Evolutionary conservation across 129 eudicot species (phyloP), one percentile per base, ranked within the genome.

Genomic region (Lactuca saligna): DNA sequence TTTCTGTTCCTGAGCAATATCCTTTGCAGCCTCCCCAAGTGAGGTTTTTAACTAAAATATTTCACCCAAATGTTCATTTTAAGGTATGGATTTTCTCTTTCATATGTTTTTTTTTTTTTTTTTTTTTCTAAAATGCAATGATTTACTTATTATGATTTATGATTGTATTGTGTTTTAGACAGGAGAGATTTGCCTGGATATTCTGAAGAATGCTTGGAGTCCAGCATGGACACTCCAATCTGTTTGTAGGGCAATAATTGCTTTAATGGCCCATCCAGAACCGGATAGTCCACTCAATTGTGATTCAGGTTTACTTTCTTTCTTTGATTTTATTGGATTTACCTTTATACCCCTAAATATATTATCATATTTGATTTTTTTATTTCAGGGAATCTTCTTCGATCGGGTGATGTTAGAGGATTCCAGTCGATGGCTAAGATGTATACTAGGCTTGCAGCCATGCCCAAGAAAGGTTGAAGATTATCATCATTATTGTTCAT

Each of bases 21-120:
- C 98, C 98, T 55, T 77, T 92, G 87, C 98, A 92, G 80, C 98
- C 98, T 64, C 98, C 98, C 61, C 98, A 92, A 92, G 98, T 92
- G 82, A 81, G 96, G 65, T 92, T 92, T 81, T 78, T 92, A 57
- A 92, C 98, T 46, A 92, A 92, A 79, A 92, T 92, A 51, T 92
- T 92, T 77, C 98, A 92, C 78, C 96, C 98, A 54, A 92, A 92
- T 81, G 98, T 92, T 34, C 98, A 92, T 79, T 92, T 89, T 73
- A 92, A 92, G 98, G 98, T 92, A 73, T 37, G 8, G 3, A 70
- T 12, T 14, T 54, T 25, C 34, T 51, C 63, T 16, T 69, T 44
- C 44, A 0, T 50, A 10, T 6, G 14, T 5, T 33, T 68, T 1
- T 48, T 12, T 20, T 17, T 46, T 37, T 39, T 42, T 42, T 4